Evolutionary conservation across 805 yeast species (phyloP).

Genomic region (Dipodascus geniculatus): DNA sequence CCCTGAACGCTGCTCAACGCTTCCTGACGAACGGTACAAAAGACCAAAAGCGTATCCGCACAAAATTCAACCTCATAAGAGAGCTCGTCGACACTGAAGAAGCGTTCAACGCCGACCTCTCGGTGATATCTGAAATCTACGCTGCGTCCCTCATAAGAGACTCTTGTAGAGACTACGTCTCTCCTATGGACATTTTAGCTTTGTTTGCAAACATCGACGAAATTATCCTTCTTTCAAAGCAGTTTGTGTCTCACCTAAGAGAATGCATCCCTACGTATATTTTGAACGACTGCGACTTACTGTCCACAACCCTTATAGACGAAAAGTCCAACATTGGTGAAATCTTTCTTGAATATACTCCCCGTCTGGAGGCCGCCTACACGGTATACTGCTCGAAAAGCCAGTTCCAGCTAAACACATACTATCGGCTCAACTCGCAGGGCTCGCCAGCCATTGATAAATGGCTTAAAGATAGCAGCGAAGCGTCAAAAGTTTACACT

Average conservation of each 20-base stretch:
- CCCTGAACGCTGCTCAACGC: too few species aligned
- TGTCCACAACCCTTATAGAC: constrained; percentile 14
- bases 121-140: constrained; percentile 25
- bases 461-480: constrained; percentile 27
- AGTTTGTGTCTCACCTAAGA: constrained; percentile 21
- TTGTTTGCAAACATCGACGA: constrained; percentile 26
- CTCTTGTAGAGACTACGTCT: constrained; percentile 15
- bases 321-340: constrained; percentile 21
- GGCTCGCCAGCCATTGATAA: constrained; percentile 18
- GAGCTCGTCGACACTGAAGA: constrained; percentile 30
- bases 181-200: constrained; percentile 16
- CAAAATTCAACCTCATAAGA: constrained; percentile 22
- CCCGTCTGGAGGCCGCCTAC: constrained; percentile 24
- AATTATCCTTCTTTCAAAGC: constrained; percentile 21
- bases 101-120: constrained; percentile 26
- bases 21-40: too few species aligned
- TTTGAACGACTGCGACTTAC: constrained; percentile 8
- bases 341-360: constrained; percentile 19
- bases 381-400: constrained; percentile 23
- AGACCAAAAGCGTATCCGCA: constrained; percentile 11
- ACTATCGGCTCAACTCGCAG: constrained; percentile 13
- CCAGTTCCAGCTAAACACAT: constrained; percentile 21
- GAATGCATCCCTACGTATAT: constrained; percentile 20
- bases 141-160: constrained; percentile 17
- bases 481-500: constrained; percentile 20